These are phyloP conservation scores for Colletotrichum tofieldiae DNA, from an alignment of 2,329 filamentous ascomycete species.

Conservation along the genomic window DNA sequence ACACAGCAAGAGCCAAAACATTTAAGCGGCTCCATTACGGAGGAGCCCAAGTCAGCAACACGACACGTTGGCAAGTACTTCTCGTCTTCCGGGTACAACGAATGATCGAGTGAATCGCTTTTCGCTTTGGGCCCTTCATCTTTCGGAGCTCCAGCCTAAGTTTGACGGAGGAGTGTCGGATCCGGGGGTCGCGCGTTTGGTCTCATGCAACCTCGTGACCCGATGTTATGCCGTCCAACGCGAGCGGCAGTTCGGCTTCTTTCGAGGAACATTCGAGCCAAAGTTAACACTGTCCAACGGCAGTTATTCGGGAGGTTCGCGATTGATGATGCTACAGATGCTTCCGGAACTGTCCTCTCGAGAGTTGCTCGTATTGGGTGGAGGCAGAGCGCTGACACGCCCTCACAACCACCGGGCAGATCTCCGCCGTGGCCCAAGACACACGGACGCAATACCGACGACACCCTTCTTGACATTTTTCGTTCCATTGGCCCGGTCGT, in stretches of 20 bases:
- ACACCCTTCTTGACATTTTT: conserved; percentile 19
- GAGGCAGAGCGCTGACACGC: conserved; percentile 17
- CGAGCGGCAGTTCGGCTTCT: background rate
- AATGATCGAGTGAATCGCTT: background rate
- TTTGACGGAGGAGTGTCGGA: conserved; percentile 32
- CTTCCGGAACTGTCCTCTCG: conserved; percentile 16
- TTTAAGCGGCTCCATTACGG: background rate
- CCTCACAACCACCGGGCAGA: background rate
- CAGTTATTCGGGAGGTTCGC: conserved; percentile 9
- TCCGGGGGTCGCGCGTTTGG: conserved; percentile 26
- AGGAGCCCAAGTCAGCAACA: background rate
- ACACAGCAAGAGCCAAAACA: background rate
- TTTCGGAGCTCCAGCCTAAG: conserved; percentile 18
- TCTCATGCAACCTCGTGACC: conserved; percentile 26
- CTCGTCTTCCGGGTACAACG: background rate
- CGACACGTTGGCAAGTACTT: background rate
- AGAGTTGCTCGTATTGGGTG: conserved; percentile 10
- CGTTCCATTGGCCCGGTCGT: conserved; percentile 16
- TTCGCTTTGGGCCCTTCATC: conserved; percentile 12
- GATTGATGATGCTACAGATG: conserved; percentile 5
- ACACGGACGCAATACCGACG: conserved; percentile 4
- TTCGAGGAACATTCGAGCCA: background rate
- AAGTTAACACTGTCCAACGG: background rate
- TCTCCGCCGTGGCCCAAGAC: conserved; percentile 15
- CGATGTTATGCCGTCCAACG: conserved; percentile 13